Evolutionary conservation across 306 rosid genomes (phyloP), one percentile per base, ranked within the genome.

Genomic region (Abrus precatorius): DNA sequence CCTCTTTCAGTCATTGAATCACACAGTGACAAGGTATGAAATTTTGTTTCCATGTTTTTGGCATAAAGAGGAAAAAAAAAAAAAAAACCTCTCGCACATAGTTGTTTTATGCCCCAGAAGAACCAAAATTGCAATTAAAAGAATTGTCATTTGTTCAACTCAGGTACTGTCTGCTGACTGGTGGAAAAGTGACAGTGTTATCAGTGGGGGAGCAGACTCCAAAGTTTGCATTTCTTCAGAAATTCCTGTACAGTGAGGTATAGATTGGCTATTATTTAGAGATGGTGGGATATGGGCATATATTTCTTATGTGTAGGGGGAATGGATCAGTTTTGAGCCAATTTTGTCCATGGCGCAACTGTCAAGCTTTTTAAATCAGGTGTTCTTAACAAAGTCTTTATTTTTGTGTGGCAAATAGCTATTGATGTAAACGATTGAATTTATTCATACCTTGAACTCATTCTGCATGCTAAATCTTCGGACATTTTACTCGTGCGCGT

Each of bases 181-280:
- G 99, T 96, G 99, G 98, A 93, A 83, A 81, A 84, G 89, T 75
- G 90, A 93, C 60, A 82, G 78, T 63, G 77, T 96, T 69, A 61
- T 92, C 75, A 96, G 99, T 70, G 99, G 99, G 10, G 98, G 99
- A 55, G 98, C 81, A 4, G 99, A 96, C 82, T 86, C 97, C 54
- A 92, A 81, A 84, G 94, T 96, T 10, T 75, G 94, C 84, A 83
- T 96, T 71, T 91, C 94, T 81, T 90, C 97, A 1, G 92, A 90
- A 40, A 85, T 90, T 85, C 81, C 90, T 6, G 82, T 93, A 55
- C 73, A 33, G 62, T 87, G 74, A 93, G 81, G 74, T 72, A 70
- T 59, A 84, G 45, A 63, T 54, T 34, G 76, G 29, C 1, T 5
- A 11, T 34, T 6, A 9, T 44, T 70, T 9, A 6, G 50, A 72